These are phyloP conservation scores for Talaromyces sp. DNA, from an alignment of 2,329 filamentous ascomycete species.

Conservation along the genomic window DNA sequence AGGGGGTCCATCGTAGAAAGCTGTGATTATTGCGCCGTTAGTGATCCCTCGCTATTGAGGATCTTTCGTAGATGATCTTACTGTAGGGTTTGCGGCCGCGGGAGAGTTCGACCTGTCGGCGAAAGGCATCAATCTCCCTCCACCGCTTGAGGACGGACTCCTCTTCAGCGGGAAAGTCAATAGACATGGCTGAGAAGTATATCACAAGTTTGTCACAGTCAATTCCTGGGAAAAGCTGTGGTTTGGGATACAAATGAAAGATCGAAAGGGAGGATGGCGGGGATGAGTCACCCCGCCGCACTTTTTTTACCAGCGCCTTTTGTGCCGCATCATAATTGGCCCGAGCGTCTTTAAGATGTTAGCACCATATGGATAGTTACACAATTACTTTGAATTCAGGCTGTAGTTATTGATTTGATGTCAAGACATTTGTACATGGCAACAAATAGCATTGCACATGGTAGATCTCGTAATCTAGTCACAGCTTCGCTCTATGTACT, in stretches of 20 bases:
- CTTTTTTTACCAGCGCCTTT: constrained; percentile 13
- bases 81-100: constrained; percentile 73
- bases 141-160: constrained; percentile 79
- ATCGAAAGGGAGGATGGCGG: constrained; percentile 6
- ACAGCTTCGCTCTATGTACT: constrained; percentile 18
- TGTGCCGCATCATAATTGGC: constrained; percentile 12
- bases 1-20: constrained; percentile 88
- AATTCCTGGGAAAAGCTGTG: constrained; percentile 9
- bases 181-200: constrained; percentile 61
- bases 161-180: constrained; percentile 92
- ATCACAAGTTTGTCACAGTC: constrained; percentile 13
- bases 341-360: constrained; percentile 13
- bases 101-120: constrained; percentile 82
- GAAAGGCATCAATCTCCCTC: constrained; percentile 90
- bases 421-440: background rate
- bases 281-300: constrained; percentile 21
- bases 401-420: background rate
- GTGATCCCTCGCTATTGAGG: background rate
- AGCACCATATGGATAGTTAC: background rate
- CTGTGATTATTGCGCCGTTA: constrained; percentile 36
- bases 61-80: constrained; percentile 4
- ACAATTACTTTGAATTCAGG: no score
- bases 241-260: background rate
- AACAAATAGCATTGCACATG: background rate
- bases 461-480: background rate